Percentiles rank a stretch among this genome's conserved stretches.
phyloP scores from a whole-genome alignment of 73 alveolate genomes.

The Vitrella brassicaformis region DNA sequence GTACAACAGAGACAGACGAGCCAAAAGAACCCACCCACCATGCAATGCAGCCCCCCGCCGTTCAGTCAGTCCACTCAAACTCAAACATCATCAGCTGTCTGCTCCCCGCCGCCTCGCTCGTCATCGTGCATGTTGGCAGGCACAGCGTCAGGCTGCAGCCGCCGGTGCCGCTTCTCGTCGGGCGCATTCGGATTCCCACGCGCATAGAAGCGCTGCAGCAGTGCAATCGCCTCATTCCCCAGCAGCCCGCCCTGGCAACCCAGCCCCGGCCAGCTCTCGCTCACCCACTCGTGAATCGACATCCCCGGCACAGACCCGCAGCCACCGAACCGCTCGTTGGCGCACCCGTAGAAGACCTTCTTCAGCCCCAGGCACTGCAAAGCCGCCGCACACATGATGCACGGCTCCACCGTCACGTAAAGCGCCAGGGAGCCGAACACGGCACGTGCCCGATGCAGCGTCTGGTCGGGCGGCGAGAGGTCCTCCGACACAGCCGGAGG shows the following conservation, averaged over 20 bases:
- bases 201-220: conserved; percentile 58
- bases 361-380: conserved; percentile 42
- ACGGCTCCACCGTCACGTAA: conserved; percentile 74
- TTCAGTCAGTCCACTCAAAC: too few species aligned
- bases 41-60: too few species aligned
- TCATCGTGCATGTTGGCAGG: too few species aligned
- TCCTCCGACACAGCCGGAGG: too few species aligned
- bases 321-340: conserved; percentile 80
- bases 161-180: too few species aligned
- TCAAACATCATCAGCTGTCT: too few species aligned
- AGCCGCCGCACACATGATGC: conserved; percentile 82
- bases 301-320: conserved; percentile 67
- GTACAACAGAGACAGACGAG: too few species aligned
- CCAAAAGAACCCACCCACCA: too few species aligned
- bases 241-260: background rate
- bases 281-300: conserved; percentile 44
- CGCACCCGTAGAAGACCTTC: conserved; percentile 62
- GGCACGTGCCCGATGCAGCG: conserved; percentile 13
- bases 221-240: conserved; percentile 51
- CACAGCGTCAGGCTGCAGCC: too few species aligned
- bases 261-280: background rate
- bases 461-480: too few species aligned
- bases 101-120: too few species aligned
- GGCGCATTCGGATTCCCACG: conserved; percentile 66
- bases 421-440: conserved; percentile 41